These are phyloP conservation scores for Jacaranda copaia DNA, from an alignment of 257 asterid species.

Conservation along the genomic window DNA sequence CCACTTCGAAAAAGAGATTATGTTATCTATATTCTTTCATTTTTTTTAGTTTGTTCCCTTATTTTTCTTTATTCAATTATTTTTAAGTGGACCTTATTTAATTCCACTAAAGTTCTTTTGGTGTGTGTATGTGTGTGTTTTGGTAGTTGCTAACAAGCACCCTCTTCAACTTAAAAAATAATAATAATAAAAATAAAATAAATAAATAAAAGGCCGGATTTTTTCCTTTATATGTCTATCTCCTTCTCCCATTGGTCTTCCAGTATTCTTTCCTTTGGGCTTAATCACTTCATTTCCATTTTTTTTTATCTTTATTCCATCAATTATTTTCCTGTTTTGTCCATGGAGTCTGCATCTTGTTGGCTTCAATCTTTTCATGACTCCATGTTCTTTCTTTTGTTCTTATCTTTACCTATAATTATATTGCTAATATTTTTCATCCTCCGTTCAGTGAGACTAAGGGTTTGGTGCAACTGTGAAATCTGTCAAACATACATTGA, in stretches of 20 bases:
- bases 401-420: constrained; percentile 7
- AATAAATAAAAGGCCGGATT: neutral
- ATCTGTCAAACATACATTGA: constrained; percentile 60
- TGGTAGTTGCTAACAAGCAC: neutral
- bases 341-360: constrained; percentile 46
- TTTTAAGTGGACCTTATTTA: constrained; percentile 19
- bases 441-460: constrained; percentile 21
- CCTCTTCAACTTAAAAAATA: neutral
- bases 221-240: neutral
- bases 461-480: constrained; percentile 63
- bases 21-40: neutral
- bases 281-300: too few species aligned
- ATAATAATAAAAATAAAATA: neutral
- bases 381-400: constrained; percentile 18
- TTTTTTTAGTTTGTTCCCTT: too few species aligned
- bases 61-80: constrained; percentile 8
- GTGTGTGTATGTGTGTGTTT: neutral
- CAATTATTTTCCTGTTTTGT: neutral
- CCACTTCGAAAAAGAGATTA: neutral
- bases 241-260: constrained; percentile 28
- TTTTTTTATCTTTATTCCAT: neutral
- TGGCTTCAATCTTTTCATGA: constrained; percentile 13
- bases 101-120: neutral
- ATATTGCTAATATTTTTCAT: constrained; percentile 29
- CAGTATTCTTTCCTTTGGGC: neutral